Percentiles rank a stretch among this genome's conserved stretches.
Conservation (phyloP, 306 rosid genomes). For the Lablab purpureus region DNA sequence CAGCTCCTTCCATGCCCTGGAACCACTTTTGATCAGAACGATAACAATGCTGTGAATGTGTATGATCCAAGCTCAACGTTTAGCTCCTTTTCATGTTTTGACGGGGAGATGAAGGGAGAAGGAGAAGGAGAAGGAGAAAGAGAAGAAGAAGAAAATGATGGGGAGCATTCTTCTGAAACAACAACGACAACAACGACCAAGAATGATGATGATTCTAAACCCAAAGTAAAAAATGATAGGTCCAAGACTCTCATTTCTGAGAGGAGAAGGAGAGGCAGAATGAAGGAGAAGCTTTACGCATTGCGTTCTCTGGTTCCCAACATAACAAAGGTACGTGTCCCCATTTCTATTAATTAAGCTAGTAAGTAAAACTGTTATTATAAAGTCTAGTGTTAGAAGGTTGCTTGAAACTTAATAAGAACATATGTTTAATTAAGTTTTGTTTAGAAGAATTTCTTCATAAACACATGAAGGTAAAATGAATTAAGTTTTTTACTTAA, state of each 20-base stretch:
- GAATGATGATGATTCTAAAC: conserved; percentile 26
- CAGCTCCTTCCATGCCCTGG: conserved; percentile 41
- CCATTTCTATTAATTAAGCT: background rate
- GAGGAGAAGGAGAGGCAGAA: conserved; percentile 75
- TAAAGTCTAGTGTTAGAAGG: background rate
- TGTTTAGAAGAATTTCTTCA: background rate
- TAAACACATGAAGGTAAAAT: background rate
- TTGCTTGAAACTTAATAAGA: background rate
- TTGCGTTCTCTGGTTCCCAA: conserved; percentile 89
- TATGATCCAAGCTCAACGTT: conserved; percentile 57
- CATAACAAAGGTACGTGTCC: conserved; percentile 72
- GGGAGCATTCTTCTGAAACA: conserved; percentile 58
- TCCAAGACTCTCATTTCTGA: conserved; percentile 84
- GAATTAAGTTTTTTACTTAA: background rate
- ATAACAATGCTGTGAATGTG: conserved; percentile 34
- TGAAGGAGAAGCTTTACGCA: conserved; percentile 94
- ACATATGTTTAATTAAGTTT: background rate
- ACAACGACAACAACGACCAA: conserved; percentile 2
- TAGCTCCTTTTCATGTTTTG: conserved; percentile 58
- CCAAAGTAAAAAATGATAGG: conserved; percentile 65
- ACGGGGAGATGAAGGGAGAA: conserved; percentile 44
- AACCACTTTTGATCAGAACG: conserved; percentile 39
- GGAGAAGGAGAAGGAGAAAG: conserved; percentile 40
- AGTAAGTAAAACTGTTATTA: background rate
- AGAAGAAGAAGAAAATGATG: conserved; percentile 48